Percentiles rank a stretch among this genome's conserved stretches.
phyloP scores from a whole-genome alignment of 2,329 filamentous ascomycete species.

The Fusarium sp. region DNA sequence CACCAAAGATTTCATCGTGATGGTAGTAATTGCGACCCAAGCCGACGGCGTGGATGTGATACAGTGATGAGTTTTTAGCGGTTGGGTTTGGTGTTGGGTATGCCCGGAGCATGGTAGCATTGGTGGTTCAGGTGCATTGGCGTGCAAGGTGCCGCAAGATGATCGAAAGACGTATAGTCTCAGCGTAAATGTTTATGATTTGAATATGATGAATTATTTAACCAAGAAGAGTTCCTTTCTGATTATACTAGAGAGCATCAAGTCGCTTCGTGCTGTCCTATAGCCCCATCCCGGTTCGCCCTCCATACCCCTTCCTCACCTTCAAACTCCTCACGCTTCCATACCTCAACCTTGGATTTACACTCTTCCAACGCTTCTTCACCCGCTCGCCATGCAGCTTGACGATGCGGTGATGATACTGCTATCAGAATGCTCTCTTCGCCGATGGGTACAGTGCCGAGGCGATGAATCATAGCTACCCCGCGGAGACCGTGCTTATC shows the following conservation, averaged over 20 bases:
- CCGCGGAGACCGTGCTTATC: conserved; percentile 76
- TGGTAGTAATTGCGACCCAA: neutral
- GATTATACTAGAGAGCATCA: conserved; percentile 5
- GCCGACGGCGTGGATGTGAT: neutral
- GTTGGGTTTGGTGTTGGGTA: conserved; percentile 15
- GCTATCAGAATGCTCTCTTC: conserved; percentile 95
- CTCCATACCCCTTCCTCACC: conserved; percentile 86
- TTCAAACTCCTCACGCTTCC: conserved; percentile 93
- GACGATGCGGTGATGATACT: conserved; percentile 85
- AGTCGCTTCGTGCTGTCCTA: conserved; percentile 63
- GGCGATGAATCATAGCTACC: conserved; percentile 85
- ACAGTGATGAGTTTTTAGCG: conserved; percentile 15
- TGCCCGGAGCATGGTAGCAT: conserved; percentile 19
- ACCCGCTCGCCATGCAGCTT: conserved; percentile 87
- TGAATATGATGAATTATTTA: conserved; percentile 6
- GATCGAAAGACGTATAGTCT: conserved; percentile 7
- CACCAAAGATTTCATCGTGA: conserved; percentile 17
- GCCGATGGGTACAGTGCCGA: conserved; percentile 89
- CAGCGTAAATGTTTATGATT: conserved; percentile 17
- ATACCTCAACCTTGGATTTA: conserved; percentile 92
- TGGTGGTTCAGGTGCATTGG: conserved; percentile 14
- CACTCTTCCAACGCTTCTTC: conserved; percentile 91
- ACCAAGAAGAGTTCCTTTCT: neutral
- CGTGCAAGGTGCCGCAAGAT: neutral
- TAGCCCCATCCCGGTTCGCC: conserved; percentile 83